Base-by-base conservation (phyloP, 192 early-diverging fungal genomes). In the Glomus cerebriforme region DNA sequence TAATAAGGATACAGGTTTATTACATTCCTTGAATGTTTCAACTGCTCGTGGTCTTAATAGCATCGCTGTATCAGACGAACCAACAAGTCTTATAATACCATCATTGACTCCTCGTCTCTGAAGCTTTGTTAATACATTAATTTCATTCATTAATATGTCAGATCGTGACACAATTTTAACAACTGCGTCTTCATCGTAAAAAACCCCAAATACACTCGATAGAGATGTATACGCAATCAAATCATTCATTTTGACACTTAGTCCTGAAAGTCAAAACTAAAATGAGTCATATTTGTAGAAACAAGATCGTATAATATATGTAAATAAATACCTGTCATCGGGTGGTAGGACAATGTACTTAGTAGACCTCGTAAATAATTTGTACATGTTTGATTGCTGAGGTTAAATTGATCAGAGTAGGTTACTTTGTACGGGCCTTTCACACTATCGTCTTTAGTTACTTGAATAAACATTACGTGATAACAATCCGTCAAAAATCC, bases 391-490 rank as follows among this genome's bases (percentile, higher is more conserved):
- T 63, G 62, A 31, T 63, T 63, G 62, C 29, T 63, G 24, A 63
- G 29, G 62, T 63, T 63, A 24, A 63, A 27, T 63, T 24, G 5
- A 63, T 63, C 62, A 63, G 62, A 63, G 29, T 63, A 63, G 24
- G 24, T 27, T 63, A 63, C 62, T 27, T 63, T 63, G 62, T 63
- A 63, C 29, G 62, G 29, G 43, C 43, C 43, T 45, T 45, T 45
- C 43, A 5, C 43, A 24, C n/a, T 27, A 31, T 63, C 62, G 29
- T 63, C 62, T 31, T 31, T 63, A 31, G 62, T 31, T 27, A 31
- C 62, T 63, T 31, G 62, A 63, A 63, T 31, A 63, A 63, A 63
- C 62, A 63, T 63, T 63, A 63, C 62, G 29, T 63, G 62, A 63
- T 63, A 31, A 63, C 62, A 63, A 63, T 63, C 62, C 29, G 62